Evolutionary conservation across 2,329 filamentous ascomycete genomes (phyloP), one percentile per base, ranked within the genome.

Genomic region (Ophiostoma sp.): DNA sequence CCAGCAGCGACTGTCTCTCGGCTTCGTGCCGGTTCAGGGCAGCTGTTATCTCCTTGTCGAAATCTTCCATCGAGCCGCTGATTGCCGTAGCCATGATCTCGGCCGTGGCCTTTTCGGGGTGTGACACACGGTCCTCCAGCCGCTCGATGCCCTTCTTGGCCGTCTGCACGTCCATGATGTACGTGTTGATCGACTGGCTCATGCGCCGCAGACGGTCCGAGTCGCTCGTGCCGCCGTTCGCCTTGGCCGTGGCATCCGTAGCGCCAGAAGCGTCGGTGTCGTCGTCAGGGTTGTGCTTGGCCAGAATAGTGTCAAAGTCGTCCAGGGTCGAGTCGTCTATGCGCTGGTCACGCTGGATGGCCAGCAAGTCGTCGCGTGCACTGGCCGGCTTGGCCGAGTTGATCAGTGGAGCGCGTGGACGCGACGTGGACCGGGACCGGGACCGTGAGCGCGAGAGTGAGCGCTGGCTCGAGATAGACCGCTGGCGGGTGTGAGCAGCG

Each of bases 311-410:
- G 68, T 83, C 83, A 42, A 87, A 77, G 70, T 87, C 83, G 64
- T 87, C 85, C n/a, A 86, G 75, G 0, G 84, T 87, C 0, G 83
- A 85, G 72, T 87, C 85, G 18, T 87, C 84, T 40, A 86, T 81
- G 67, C 85, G 80, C 72, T 86, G 81, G 62, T 76, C 77, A 16
- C 79, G 79, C 70, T 84, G 80, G 63, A 87, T 82, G 66, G 84
- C 81, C 41, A 81, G 76, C 41, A 87, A 76, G 71, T 87, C 85
- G 68, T 86, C 84, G 67, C 79, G 83, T 67, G 84, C 85, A 2
- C 82, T 84, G 1, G 83, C 81, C 3, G 80, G 83, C 69, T 79
- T 82, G 66, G 82, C 82, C 3, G 84, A 82, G 76, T 87, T 87
- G 70, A 79, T 78, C 47, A 85, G 74, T 11, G 82, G 80, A n/a